A percentile compares a stretch with the other conserved stretches of the same genome.
phyloP scores from a whole-genome alignment of 805 yeast species.

The Kazachstania psychrophila region DNA sequence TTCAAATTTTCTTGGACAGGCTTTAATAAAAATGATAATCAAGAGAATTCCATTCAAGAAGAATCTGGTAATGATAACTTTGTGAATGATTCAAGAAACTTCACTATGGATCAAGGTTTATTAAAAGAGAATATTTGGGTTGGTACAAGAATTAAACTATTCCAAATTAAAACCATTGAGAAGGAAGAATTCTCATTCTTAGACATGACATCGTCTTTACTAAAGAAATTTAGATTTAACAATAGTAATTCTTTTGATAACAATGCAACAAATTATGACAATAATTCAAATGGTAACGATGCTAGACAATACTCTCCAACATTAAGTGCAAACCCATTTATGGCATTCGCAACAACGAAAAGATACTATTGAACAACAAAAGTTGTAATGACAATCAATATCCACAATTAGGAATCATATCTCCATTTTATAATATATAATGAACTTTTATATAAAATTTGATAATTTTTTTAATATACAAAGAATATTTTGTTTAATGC shows the following conservation, averaged over 20 bases:
- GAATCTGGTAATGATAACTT: slow-evolving; percentile 7
- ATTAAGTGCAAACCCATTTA: slow-evolving; percentile 1
- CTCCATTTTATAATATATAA: too few species aligned
- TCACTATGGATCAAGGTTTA: slow-evolving; percentile 26
- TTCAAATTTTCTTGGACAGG: slow-evolving; percentile 36
- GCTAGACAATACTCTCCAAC: slow-evolving; percentile 4
- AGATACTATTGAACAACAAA: too few species aligned
- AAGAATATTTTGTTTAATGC: too few species aligned
- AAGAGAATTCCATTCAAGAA: slow-evolving; percentile 13
- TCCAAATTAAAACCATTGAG: slow-evolving; percentile 37
- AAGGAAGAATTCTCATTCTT: slow-evolving; percentile 34
- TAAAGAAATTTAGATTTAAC: slow-evolving; percentile 32
- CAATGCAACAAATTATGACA: not conserved
- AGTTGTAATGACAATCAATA: too few species aligned
- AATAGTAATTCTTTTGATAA: slow-evolving; percentile 11
- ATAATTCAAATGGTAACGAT: not conserved
- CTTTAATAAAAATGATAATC: slow-evolving; percentile 16
- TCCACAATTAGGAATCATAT: too few species aligned
- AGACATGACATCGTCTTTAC: slow-evolving; percentile 33
- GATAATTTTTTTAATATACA: too few species aligned
- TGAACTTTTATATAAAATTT: too few species aligned
- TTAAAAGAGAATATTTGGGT: slow-evolving; percentile 44
- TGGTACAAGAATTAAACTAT: slow-evolving; percentile 41
- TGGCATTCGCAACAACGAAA: slow-evolving; percentile 6
- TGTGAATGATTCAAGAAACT: slow-evolving; percentile 6